Conservation (phyloP, 257 asterid species). For the Eustoma russellianum region DNA sequence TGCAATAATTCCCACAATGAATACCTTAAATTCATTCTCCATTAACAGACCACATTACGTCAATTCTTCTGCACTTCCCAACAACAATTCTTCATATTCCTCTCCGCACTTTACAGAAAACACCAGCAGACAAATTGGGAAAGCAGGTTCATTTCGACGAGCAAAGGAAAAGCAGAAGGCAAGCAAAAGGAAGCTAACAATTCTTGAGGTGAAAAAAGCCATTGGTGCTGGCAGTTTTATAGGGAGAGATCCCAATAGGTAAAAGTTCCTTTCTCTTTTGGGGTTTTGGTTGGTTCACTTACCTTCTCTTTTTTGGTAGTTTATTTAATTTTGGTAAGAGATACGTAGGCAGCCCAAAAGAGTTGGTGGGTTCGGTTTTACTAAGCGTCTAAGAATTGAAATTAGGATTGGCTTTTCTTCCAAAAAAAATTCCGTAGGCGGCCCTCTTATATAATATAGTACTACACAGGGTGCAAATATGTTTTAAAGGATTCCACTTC, state of each 20-base stretch:
- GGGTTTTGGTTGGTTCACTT: too few relatives aligned
- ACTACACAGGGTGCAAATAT: too few relatives aligned
- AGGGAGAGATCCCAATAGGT: constrained; percentile 43
- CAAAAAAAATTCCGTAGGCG: too few relatives aligned
- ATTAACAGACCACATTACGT: constrained; percentile 22
- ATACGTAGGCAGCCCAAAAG: too few relatives aligned
- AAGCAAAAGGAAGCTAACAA: constrained; percentile 30
- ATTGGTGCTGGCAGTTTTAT: constrained; percentile 70
- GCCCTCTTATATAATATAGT: too few relatives aligned
- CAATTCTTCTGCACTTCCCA: constrained; percentile 30
- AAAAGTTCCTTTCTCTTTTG: constrained; percentile 5
- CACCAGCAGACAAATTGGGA: constrained; percentile 3
- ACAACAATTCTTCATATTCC: constrained; percentile 22
- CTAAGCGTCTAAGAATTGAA: too few relatives aligned
- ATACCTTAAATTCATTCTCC: constrained; percentile 34
- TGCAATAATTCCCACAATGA: constrained; percentile 13
- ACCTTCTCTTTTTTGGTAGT: too few relatives aligned
- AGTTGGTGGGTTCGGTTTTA: too few relatives aligned
- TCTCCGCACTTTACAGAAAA: constrained; percentile 7
- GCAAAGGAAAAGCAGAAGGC: constrained; percentile 15
- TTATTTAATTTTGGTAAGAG: too few relatives aligned
- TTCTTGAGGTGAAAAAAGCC: constrained; percentile 67
- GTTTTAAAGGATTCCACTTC: too few relatives aligned
- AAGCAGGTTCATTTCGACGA: constrained; percentile 1
- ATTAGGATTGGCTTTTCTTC: too few relatives aligned